A percentile compares a stretch with the other conserved stretches of the same genome.
Conservation (phyloP, 768 basidiomycete genomes). For the Chlorophyllum brunneum region DNA sequence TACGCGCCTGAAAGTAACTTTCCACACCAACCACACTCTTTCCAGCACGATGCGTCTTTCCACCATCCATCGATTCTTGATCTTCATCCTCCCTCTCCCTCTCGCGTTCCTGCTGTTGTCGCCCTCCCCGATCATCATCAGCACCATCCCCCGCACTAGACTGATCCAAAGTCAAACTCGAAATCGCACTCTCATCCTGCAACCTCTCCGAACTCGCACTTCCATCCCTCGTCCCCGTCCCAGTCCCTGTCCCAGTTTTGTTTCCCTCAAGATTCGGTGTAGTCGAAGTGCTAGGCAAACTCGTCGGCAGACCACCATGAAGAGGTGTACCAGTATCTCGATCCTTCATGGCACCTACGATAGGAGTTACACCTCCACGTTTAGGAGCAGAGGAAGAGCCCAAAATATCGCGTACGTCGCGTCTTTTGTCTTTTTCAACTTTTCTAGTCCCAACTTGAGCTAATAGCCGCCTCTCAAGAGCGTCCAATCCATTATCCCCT, state of each 20-base stretch:
- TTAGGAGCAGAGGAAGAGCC: background rate
- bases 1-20: background rate
- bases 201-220: conserved; percentile 29
- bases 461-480: conserved; percentile 62
- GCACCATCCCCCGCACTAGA: conserved; percentile 21
- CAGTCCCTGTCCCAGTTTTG: conserved; percentile 4
- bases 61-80: conserved; percentile 24
- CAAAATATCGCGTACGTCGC: conserved; percentile 31
- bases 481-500: conserved; percentile 63
- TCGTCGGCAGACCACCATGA: background rate
- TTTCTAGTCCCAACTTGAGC: conserved; percentile 73
- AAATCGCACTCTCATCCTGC: conserved; percentile 49
- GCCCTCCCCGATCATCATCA: conserved; percentile 7
- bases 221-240: too few relatives aligned
- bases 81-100: conserved; percentile 20
- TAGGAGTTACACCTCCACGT: background rate
- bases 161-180: conserved; percentile 47
- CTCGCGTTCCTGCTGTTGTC: conserved; percentile 10
- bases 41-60: conserved; percentile 28
- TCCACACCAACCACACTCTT: conserved; percentile 12
- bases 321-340: background rate
- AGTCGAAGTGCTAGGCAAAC: background rate
- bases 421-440: conserved; percentile 24
- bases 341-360: background rate
- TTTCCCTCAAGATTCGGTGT: conserved; percentile 33